Percentiles rank a stretch among this genome's conserved stretches.
These are phyloP conservation scores for Punica granatum DNA, from an alignment of 345 rosid species.

Conservation along the genomic window DNA sequence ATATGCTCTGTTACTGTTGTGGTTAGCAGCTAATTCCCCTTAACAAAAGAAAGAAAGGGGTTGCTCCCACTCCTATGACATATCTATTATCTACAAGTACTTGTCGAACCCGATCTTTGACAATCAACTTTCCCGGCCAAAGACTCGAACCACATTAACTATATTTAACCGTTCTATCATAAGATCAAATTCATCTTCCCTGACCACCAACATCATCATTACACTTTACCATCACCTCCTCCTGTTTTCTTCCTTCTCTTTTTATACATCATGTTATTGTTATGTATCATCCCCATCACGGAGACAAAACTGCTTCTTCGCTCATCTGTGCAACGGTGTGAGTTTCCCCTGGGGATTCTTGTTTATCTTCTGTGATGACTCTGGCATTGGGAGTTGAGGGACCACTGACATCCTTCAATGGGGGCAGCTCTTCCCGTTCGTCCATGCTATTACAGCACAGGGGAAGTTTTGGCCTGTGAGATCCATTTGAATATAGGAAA, in stretches of 20 bases:
- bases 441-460: background rate
- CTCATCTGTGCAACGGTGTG: background rate
- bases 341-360: background rate
- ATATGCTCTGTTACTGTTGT: no score
- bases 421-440: background rate
- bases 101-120: background rate
- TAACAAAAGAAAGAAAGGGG: no score
- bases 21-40: no score
- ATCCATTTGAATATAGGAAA: constrained; percentile 13
- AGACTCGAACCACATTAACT: background rate
- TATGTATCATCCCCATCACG: background rate
- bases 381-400: background rate
- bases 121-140: background rate
- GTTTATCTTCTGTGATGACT: background rate
- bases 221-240: background rate
- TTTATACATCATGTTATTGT: no score
- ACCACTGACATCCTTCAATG: background rate
- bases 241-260: no score
- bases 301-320: background rate
- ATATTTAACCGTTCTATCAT: background rate
- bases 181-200: background rate
- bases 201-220: background rate
- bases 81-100: no score
- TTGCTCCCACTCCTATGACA: no score
- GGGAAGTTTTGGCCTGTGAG: background rate